These are phyloP conservation scores for Leucocoprinus leucothites DNA, from an alignment of 768 basidiomycete species.

Conservation along the genomic window DNA sequence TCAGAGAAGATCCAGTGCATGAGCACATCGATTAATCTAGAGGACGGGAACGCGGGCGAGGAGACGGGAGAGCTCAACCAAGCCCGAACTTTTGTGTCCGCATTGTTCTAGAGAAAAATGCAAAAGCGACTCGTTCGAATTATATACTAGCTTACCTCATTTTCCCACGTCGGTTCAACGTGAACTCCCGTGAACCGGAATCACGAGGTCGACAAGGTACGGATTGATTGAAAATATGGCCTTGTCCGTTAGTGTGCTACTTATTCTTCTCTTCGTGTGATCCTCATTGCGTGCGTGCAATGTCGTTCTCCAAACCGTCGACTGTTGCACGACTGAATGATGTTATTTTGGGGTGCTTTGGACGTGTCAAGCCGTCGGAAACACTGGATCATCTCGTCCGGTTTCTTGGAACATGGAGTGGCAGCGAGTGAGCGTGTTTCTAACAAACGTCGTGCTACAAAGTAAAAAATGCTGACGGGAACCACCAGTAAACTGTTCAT, in stretches of 20 bases:
- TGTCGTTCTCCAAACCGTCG: slow-evolving; percentile 52
- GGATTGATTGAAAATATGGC: no score
- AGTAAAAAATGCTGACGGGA: slow-evolving; percentile 14
- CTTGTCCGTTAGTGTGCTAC: no score
- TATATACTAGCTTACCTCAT: slow-evolving; percentile 39
- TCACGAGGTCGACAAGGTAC: slow-evolving; percentile 21
- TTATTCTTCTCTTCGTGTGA: no score
- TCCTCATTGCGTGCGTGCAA: no score
- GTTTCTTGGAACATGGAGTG: slow-evolving; percentile 81
- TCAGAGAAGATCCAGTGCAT: slow-evolving; percentile 9
- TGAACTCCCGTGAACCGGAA: slow-evolving; percentile 18
- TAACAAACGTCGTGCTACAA: not conserved
- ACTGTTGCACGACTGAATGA: slow-evolving; percentile 57
- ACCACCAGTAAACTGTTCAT: slow-evolving; percentile 67
- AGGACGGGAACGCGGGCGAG: slow-evolving; percentile 95
- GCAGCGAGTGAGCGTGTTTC: slow-evolving; percentile 68
- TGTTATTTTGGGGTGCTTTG: slow-evolving; percentile 60
- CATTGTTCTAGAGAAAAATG: slow-evolving; percentile 57
- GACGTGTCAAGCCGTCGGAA: slow-evolving; percentile 53
- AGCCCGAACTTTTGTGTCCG: slow-evolving; percentile 94
- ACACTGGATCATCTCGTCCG: slow-evolving; percentile 70
- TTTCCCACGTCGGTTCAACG: slow-evolving; percentile 33
- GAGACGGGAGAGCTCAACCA: slow-evolving; percentile 77
- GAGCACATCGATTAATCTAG: slow-evolving; percentile 51
- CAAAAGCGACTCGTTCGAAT: slow-evolving; percentile 18